phyloP scores from a whole-genome alignment of 345 rosid species.

The Acer saccharum region DNA sequence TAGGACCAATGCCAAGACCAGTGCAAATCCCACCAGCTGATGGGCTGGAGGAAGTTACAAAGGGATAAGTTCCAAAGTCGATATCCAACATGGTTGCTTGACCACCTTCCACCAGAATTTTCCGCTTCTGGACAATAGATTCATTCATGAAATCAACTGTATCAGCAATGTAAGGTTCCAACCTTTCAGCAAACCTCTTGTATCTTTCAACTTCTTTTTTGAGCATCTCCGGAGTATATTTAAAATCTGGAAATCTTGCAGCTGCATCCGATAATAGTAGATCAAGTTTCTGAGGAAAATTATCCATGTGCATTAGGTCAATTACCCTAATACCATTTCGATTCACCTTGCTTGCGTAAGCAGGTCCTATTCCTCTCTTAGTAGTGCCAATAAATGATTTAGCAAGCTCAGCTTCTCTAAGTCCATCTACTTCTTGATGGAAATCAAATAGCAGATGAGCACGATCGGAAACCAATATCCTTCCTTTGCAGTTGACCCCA shows the following conservation, averaged over 20 bases:
- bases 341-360: constrained; percentile 80
- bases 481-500: constrained; percentile 84
- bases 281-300: constrained; percentile 89
- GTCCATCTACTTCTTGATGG: constrained; percentile 88
- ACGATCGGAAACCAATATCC: constrained; percentile 91
- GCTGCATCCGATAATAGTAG: constrained; percentile 73
- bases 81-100: constrained; percentile 98
- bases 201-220: constrained; percentile 82
- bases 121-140: constrained; percentile 71
- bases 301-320: constrained; percentile 94
- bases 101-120: constrained; percentile 95
- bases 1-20: constrained; percentile 95
- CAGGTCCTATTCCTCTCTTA: constrained; percentile 93
- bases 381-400: constrained; percentile 94
- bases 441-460: constrained; percentile 93
- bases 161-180: constrained; percentile 88
- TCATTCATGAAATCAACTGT: constrained; percentile 88
- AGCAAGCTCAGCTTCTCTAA: constrained; percentile 86
- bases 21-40: constrained; percentile 97
- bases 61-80: constrained; percentile 96
- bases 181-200: constrained; percentile 89
- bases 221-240: constrained; percentile 74
- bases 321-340: constrained; percentile 91
- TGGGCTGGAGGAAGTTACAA: constrained; percentile 96
- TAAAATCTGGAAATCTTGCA: constrained; percentile 70